These are phyloP conservation scores for Globisporangium mamillatum DNA, from an alignment of 352 stramenopile species.

Conservation along the genomic window DNA sequence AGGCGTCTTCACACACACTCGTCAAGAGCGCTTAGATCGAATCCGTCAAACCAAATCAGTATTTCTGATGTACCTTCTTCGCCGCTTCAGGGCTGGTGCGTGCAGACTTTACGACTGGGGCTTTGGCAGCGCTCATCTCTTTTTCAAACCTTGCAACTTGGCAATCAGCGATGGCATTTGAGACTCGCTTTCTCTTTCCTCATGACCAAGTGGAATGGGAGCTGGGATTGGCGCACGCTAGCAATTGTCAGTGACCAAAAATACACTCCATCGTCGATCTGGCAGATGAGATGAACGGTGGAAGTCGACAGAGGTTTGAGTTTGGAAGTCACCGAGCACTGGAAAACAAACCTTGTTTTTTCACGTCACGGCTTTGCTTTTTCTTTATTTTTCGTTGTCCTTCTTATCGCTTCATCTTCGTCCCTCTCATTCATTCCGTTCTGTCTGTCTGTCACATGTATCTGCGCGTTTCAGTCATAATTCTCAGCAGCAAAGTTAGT, in stretches of 20 bases:
- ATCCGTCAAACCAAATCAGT: not conserved
- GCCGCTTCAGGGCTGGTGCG: not conserved
- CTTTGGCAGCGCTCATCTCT: not conserved
- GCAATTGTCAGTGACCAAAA: not conserved
- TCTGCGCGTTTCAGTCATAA: not conserved
- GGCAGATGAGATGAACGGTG: not conserved
- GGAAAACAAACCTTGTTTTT: not conserved
- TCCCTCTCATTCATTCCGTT: not conserved
- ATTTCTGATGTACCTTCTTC: constrained; percentile 9
- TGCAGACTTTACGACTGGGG: constrained; percentile 4
- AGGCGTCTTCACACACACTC: not conserved
- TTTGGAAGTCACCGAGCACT: not conserved
- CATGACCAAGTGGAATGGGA: not conserved
- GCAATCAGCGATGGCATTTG: not conserved
- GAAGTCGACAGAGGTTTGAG: too few relatives aligned
- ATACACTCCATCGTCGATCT: not conserved
- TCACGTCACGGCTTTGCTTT: not conserved
- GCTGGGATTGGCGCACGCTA: not conserved
- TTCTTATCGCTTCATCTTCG: not conserved
- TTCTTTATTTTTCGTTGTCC: not conserved
- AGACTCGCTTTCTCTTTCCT: not conserved
- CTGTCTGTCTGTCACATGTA: not conserved
- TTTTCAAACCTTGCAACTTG: not conserved
- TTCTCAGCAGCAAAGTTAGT: constrained; percentile 27
- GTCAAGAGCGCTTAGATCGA: not conserved